Percentiles rank a stretch among this genome's conserved stretches.
Evolutionary conservation across 2,329 filamentous ascomycete species (phyloP).

Genomic region (Neofusicoccum cordaticola): DNA sequence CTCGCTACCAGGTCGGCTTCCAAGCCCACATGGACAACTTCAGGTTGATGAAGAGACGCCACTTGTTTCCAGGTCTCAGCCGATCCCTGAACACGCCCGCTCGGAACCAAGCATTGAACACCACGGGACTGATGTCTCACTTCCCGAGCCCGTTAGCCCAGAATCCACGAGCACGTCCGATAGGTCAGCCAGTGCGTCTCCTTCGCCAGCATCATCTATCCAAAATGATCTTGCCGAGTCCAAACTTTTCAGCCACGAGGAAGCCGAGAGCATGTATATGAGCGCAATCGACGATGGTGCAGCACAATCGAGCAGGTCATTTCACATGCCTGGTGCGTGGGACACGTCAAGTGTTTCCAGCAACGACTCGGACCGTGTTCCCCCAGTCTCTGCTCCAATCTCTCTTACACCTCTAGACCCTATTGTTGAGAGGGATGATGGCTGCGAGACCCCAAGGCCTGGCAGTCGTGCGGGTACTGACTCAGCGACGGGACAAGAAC

Average conservation of each 20-base stretch:
- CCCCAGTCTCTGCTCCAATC: not conserved
- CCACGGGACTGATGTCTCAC: not conserved
- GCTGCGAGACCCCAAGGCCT: conserved; percentile 40
- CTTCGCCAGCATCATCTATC: conserved; percentile 10
- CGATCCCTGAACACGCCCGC: not conserved
- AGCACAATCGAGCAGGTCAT: conserved; percentile 21
- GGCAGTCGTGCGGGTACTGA: conserved; percentile 29
- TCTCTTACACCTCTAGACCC: conserved; percentile 21
- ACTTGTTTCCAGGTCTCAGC: not conserved
- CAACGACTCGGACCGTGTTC: conserved; percentile 17
- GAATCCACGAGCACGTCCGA: not conserved
- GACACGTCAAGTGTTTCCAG: conserved; percentile 28
- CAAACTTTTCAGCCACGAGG: conserved; percentile 72
- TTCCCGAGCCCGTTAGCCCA: not conserved
- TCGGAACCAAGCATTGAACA: not conserved
- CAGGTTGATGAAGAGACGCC: not conserved
- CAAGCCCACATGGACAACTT: not conserved
- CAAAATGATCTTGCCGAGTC: conserved; percentile 47
- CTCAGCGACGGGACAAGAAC: not conserved
- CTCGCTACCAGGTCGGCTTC: not conserved
- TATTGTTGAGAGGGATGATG: conserved; percentile 31
- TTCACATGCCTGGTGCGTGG: conserved; percentile 44
- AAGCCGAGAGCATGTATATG: conserved; percentile 86
- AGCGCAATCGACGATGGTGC: conserved; percentile 56
- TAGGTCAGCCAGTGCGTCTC: conserved; percentile 5